A percentile compares a stretch with the other conserved stretches of the same genome.
phyloP scores from a whole-genome alignment of 345 rosid species.

The Chamaenerion angustifolium region DNA sequence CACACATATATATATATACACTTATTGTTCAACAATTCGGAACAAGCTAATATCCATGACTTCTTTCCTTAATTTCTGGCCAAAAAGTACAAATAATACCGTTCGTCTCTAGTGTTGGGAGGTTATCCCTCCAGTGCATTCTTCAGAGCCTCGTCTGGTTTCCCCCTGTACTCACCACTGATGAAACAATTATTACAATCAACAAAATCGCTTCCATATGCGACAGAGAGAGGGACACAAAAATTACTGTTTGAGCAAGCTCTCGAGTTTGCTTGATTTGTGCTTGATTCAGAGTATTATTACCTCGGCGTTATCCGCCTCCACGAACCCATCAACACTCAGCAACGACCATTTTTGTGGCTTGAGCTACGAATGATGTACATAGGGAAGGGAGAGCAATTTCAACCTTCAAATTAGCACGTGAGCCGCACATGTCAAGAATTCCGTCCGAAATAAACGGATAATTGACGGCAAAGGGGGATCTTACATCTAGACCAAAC shows the following conservation, averaged over 20 bases:
- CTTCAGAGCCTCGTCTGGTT: slow-evolving; percentile 70
- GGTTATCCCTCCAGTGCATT: slow-evolving; percentile 89
- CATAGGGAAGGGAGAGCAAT: no score
- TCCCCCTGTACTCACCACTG: slow-evolving; percentile 15
- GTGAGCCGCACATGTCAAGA: no score
- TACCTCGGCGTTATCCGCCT: slow-evolving; percentile 86
- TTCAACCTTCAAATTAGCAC: no score
- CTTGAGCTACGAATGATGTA: not conserved
- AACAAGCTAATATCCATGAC: no score
- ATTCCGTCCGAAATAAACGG: no score
- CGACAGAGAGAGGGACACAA: not conserved
- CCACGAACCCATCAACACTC: slow-evolving; percentile 42
- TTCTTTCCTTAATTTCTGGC: no score
- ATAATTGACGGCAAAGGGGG: no score
- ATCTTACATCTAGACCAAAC: no score
- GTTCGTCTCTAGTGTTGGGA: slow-evolving; percentile 69
- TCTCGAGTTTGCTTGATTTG: slow-evolving; percentile 80
- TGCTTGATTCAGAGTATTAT: slow-evolving; percentile 81
- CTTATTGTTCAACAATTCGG: no score
- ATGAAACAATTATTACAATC: not conserved
- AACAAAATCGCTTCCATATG: not conserved
- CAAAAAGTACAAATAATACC: slow-evolving; percentile 12
- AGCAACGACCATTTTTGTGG: slow-evolving; percentile 28
- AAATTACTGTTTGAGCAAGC: slow-evolving; percentile 66
- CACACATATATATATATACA: no score